Evolutionary conservation across 768 basidiomycete species (phyloP), one percentile per base, ranked within the genome.

Genomic region (Russula dissimulans): DNA sequence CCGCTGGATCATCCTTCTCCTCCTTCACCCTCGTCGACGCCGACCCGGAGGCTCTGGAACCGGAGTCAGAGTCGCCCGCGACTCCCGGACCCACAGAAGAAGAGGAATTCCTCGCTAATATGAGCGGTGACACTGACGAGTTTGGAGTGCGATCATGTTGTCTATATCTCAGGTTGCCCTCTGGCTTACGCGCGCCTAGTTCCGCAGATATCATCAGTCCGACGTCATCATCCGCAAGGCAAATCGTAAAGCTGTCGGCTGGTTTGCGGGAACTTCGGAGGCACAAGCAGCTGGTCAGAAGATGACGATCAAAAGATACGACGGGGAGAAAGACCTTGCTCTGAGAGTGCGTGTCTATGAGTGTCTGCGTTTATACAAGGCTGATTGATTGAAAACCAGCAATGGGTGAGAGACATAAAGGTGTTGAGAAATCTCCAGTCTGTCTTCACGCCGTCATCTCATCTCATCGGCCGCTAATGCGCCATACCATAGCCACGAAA

Each of bases 331-430:
- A 36, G 65, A 66, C 12, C 50, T 66, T 10, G 73, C 75, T 31
- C 55, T 66, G 32, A 75, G 70, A 64, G 79, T 74, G 53, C 48
- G 59, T 54, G 2, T 31, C 14, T 12, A 32, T 47, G 1, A 8
- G 17, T 15, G 8, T 18, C n/a, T 36, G 10, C 22, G 5, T 7
- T 22, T 11, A 17, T 36, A 3, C 14, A 15, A 18, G 4, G 1
- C 31, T 51, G 17, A 55, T 36, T 59, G 29, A 17, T n/a, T 22
- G 44, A n/a, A 11, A 38, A 50, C 5, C 38, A 81, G 81, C 68
- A 71, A 67, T 81, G 80, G 81, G 57, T 79, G 17, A 69, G 71
- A 34, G 81, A 82, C 55, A 75, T 82, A 26, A 80, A 78, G 66
- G 69, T 73, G 29, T 70, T 82, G 44, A 78, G 81, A 63, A 77